Base-by-base conservation (phyloP, 805 yeast genomes). In the Ogataea nitratoaversa region DNA sequence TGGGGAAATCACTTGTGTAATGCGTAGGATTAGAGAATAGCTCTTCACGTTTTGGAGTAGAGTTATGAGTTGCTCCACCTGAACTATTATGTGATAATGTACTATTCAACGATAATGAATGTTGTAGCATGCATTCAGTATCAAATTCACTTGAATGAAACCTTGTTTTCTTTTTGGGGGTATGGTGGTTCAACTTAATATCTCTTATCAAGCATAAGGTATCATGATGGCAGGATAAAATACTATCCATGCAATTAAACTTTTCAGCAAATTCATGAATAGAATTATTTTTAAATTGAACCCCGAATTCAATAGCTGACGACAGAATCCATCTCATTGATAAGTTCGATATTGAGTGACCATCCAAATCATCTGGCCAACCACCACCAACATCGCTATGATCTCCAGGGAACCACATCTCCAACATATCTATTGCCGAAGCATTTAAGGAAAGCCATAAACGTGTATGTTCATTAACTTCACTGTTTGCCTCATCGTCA, bases 331-430 rank as follows among this genome's bases (percentile, higher is more conserved):
- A 82, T 44, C 81, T 65, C 19, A 82, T 59, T 0, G 86, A 63
- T 13, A 78, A 45, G 46, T 76, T 71, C 0, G 84, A 67, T 13
- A 76, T 43, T 18, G 57, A 50, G 31, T 74, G 71, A 2, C 76
- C 76, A 35, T 64, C 53, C 0, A 42, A 25, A 53, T 75, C 80
- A 4, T 65, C 57, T 1, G 65, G 56, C 82, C 84, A 80, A 0
- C 84, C 84, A 3, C 87, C 87, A 2, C 88, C 88, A 49, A 77
- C 62, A 57, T 82, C 87, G 8, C 82, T 67, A 57, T 82, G 88
- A 52, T 77, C 76, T 2, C 87, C 89, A 1, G 84, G 76, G 50
- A 82, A 82, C 82, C 82, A 82, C 31, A 75, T 52, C 50, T 82
- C 87, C 13, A 71, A 53, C 25, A 73, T 49, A 47, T 71, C 75